phyloP scores from a whole-genome alignment of 352 stramenopile genomes.

The Pythium apleroticum region DNA sequence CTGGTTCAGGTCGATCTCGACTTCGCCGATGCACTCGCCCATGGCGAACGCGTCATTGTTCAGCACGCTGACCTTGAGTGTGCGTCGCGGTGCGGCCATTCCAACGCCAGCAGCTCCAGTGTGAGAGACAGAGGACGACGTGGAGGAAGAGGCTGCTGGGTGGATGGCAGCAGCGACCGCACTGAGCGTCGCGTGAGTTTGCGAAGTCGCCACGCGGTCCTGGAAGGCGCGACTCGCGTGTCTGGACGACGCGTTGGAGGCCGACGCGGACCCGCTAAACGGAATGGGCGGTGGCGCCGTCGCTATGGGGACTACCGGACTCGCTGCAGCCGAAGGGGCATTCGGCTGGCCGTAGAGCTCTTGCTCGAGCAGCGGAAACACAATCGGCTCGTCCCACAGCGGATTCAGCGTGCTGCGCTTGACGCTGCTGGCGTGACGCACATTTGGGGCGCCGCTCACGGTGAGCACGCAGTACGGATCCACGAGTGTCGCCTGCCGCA shows the following conservation, averaged over 20 bases:
- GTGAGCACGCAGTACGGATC: constrained; percentile 58
- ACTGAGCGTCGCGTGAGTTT: constrained; percentile 13
- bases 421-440: constrained; percentile 44
- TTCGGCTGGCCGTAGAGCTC: constrained; percentile 24
- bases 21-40: constrained; percentile 50
- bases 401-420: constrained; percentile 37
- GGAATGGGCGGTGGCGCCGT: not conserved
- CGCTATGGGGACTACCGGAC: not conserved
- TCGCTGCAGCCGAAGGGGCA: not conserved
- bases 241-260: constrained; percentile 20
- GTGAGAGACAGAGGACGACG: not conserved
- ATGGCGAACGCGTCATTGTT: constrained; percentile 57
- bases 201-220: constrained; percentile 6
- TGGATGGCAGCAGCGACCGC: constrained; percentile 18
- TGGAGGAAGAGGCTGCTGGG: not conserved
- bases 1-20: constrained; percentile 48
- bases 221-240: constrained; percentile 19
- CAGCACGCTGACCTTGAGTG: constrained; percentile 47
- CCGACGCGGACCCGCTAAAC: not conserved
- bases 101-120: constrained; percentile 14
- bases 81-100: constrained; percentile 21
- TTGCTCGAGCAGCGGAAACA: constrained; percentile 31
- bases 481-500: constrained; percentile 35
- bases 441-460: constrained; percentile 24
- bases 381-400: constrained; percentile 35